Evolutionary conservation across 164 flowering plant species (phyloP).

Genomic region (Magnolia kwangsiensis): DNA sequence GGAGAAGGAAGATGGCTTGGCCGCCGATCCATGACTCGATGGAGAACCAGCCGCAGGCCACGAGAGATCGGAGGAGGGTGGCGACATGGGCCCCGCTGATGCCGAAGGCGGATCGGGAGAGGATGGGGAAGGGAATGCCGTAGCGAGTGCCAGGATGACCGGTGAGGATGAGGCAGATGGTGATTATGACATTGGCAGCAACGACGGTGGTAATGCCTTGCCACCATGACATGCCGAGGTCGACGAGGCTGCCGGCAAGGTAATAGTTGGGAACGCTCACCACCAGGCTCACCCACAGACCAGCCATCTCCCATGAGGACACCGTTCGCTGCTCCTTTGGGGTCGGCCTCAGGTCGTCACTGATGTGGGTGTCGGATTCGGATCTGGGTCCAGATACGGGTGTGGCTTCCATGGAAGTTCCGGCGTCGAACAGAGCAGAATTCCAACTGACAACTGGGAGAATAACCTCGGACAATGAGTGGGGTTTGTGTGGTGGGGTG

Average conservation of each 20-base stretch:
- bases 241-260: conserved; percentile 85
- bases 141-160: conserved; percentile 80
- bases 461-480: no score
- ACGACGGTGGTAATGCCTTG: conserved; percentile 87
- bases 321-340: conserved; percentile 40
- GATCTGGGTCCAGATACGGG: not conserved
- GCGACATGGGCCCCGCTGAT: conserved; percentile 82
- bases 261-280: conserved; percentile 87
- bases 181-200: conserved; percentile 58
- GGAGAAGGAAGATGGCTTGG: conserved; percentile 71
- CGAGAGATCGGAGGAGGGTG: conserved; percentile 70
- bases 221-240: conserved; percentile 98
- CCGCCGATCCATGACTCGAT: conserved; percentile 96
- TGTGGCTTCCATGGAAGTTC: not conserved
- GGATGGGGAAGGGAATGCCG: conserved; percentile 82
- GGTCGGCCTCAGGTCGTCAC: conserved; percentile 78
- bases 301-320: conserved; percentile 69
- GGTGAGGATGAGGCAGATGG: conserved; percentile 64
- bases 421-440: not conserved
- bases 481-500: no score
- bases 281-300: conserved; percentile 85
- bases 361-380: conserved; percentile 33
- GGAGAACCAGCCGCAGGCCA: conserved; percentile 95
- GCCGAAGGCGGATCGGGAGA: conserved; percentile 79
- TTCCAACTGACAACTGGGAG: no score